Conservation (phyloP, 2,329 filamentous ascomycete species). For the Aulographum hederae region DNA sequence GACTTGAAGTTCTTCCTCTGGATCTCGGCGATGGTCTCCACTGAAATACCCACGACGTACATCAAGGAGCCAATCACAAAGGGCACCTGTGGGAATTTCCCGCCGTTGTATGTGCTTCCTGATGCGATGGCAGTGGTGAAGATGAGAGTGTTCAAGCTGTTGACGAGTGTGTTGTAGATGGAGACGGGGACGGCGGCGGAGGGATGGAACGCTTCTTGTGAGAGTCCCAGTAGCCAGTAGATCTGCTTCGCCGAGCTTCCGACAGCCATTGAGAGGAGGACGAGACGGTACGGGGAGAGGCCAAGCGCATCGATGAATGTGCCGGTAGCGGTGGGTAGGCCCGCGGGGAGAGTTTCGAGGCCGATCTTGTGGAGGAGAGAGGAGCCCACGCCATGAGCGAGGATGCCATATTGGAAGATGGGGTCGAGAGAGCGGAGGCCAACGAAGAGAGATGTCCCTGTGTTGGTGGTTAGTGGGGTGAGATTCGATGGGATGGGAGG, state of each 20-base stretch:
- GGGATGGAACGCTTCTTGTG: slow-evolving; percentile 31
- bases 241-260: slow-evolving; percentile 37
- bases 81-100: slow-evolving; percentile 19
- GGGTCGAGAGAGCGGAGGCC: slow-evolving; percentile 28
- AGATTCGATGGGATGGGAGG: too few species aligned
- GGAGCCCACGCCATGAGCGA: slow-evolving; percentile 22
- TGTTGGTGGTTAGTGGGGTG: too few species aligned
- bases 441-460: slow-evolving; percentile 23
- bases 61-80: slow-evolving; percentile 30
- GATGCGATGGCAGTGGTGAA: slow-evolving; percentile 32
- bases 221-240: slow-evolving; percentile 30
- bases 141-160: slow-evolving; percentile 36
- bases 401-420: slow-evolving; percentile 29
- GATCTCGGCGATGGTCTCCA: slow-evolving; percentile 37
- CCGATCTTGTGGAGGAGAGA: slow-evolving; percentile 28
- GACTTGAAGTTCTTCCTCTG: slow-evolving; percentile 36
- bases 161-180: slow-evolving; percentile 35
- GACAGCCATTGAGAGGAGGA: slow-evolving; percentile 34
- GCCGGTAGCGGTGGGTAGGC: slow-evolving; percentile 21
- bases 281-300: slow-evolving; percentile 30
- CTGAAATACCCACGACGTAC: slow-evolving; percentile 32
- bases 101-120: slow-evolving; percentile 18
- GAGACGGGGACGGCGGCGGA: slow-evolving; percentile 24
- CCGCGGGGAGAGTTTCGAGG: slow-evolving; percentile 22
- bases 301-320: slow-evolving; percentile 23